Evolutionary conservation across 2,329 filamentous ascomycete genomes (phyloP).

Genomic region (Hymenoscyphus scutula): DNA sequence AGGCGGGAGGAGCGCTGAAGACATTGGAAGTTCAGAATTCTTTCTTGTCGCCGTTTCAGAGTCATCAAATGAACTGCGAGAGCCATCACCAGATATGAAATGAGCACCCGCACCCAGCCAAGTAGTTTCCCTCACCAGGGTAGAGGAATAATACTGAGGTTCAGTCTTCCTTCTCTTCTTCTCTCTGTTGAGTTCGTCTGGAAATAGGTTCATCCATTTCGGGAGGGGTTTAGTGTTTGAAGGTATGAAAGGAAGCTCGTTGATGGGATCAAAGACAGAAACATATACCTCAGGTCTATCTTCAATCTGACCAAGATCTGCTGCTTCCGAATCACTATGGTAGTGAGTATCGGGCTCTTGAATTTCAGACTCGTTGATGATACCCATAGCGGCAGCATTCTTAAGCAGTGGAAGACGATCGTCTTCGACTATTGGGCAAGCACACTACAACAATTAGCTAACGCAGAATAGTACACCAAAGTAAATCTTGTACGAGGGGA

Average conservation of each 20-base stretch:
- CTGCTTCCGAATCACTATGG: slow-evolving; percentile 17
- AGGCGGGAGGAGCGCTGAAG: neutral
- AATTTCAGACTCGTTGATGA: slow-evolving; percentile 23
- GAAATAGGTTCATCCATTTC: slow-evolving; percentile 35
- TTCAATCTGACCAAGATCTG: slow-evolving; percentile 7
- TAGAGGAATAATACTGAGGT: neutral
- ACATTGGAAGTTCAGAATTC: neutral
- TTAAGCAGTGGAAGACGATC: slow-evolving; percentile 20
- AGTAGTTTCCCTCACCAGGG: neutral
- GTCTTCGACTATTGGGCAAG: slow-evolving; percentile 10
- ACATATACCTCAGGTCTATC: slow-evolving; percentile 44
- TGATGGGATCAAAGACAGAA: slow-evolving; percentile 49
- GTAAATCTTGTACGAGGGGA: neutral
- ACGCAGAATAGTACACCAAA: neutral
- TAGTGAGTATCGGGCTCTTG: slow-evolving; percentile 14
- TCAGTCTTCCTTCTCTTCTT: slow-evolving; percentile 8
- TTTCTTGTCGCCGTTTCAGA: neutral
- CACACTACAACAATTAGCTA: neutral
- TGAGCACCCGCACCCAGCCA: neutral
- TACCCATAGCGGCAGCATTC: slow-evolving; percentile 23
- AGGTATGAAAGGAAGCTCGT: slow-evolving; percentile 46
- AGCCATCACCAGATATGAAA: neutral
- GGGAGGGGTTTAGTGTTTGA: slow-evolving; percentile 52
- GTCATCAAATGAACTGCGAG: slow-evolving; percentile 1
- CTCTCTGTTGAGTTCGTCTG: slow-evolving; percentile 27